Percentiles rank a stretch among this genome's conserved stretches.
Conservation (phyloP, 2,329 filamentous ascomycete genomes). For the Cordyceps militaris region DNA sequence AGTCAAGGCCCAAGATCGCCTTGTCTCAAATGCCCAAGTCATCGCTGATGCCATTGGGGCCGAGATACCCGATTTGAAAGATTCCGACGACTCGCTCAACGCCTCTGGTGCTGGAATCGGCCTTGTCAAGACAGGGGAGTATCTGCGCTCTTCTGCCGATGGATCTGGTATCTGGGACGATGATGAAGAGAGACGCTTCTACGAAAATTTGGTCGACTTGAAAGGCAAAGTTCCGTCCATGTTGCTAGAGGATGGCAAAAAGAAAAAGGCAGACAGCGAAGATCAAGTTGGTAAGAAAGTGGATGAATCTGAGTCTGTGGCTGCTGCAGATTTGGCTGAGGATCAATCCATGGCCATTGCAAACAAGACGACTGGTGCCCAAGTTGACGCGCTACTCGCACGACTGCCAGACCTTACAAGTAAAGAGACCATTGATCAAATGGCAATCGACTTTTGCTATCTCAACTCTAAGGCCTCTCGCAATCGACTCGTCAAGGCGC, state of each 20-base stretch:
- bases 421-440: conserved; percentile 87
- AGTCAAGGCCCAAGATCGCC: conserved; percentile 82
- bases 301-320: conserved; percentile 45
- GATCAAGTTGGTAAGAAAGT: conserved; percentile 75
- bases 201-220: conserved; percentile 91
- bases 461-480: conserved; percentile 96
- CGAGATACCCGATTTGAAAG: conserved; percentile 90
- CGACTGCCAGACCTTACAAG: conserved; percentile 85
- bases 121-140: conserved; percentile 88
- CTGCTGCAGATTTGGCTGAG: conserved; percentile 50
- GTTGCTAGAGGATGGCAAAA: conserved; percentile 86
- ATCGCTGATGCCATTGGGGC: conserved; percentile 80
- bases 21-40: conserved; percentile 83
- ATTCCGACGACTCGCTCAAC: conserved; percentile 64
- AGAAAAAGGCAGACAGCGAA: conserved; percentile 78
- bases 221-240: conserved; percentile 95
- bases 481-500: conserved; percentile 84
- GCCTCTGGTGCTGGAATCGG: conserved; percentile 73
- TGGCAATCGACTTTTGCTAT: conserved; percentile 95
- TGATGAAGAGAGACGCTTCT: conserved; percentile 94
- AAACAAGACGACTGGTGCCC: conserved; percentile 95
- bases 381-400: conserved; percentile 84
- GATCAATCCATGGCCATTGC: conserved; percentile 90
- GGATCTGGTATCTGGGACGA: conserved; percentile 97
- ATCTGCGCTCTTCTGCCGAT: conserved; percentile 81